Evolutionary conservation across 768 basidiomycete genomes (phyloP).

Genomic region (Tylopilus balloui): DNA sequence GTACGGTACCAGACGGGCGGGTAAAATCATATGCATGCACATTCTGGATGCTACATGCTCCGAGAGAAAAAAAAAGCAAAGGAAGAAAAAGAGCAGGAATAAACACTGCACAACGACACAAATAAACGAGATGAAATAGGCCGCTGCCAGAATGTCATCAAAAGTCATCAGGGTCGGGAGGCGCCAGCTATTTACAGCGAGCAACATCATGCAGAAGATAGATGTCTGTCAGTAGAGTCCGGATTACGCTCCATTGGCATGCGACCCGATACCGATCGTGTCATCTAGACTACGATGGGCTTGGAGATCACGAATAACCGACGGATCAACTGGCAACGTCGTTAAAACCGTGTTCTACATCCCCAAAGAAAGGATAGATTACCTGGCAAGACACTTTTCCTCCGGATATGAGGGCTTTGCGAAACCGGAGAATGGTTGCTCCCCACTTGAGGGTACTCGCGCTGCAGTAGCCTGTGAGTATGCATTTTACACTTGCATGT

Average conservation of each 20-base stretch:
- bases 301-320: conserved; percentile 83
- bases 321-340: conserved; percentile 67
- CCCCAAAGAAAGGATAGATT: conserved; percentile 15
- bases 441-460: conserved; percentile 62
- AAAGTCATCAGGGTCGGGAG: conserved; percentile 25
- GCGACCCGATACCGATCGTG: conserved; percentile 29
- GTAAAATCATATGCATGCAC: conserved; percentile 28
- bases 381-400: conserved; percentile 95
- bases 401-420: conserved; percentile 76
- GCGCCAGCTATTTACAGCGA: conserved; percentile 23
- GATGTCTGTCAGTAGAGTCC: conserved; percentile 15
- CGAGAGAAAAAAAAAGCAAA: conserved; percentile 3
- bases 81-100: conserved; percentile 5
- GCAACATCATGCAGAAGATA: conserved; percentile 15
- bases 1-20: conserved; percentile 20
- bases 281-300: conserved; percentile 82
- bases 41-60: conserved; percentile 26
- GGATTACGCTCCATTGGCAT: conserved; percentile 28
- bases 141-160: conserved; percentile 27
- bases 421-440: conserved; percentile 55
- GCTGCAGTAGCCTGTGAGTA: conserved; percentile 38
- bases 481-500: conserved; percentile 9
- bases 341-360: conserved; percentile 12
- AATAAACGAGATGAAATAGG: conserved; percentile 15
- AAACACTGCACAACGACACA: conserved; percentile 17